phyloP scores from a whole-genome alignment of 2,329 filamentous ascomycete species.

The Periglandula ipomoeae region DNA sequence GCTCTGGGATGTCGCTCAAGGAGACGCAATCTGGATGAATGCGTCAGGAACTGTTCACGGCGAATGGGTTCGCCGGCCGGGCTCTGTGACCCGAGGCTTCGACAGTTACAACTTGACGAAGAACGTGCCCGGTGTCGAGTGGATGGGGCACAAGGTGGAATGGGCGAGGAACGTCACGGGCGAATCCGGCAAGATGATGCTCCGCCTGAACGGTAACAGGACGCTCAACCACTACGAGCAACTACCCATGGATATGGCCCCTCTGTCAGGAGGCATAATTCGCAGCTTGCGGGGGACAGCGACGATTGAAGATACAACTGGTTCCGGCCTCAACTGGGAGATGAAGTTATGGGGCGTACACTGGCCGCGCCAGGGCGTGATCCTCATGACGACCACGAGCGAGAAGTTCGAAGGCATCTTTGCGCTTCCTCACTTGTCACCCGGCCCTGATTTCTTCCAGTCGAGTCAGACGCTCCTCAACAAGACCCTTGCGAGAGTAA shows the following conservation, averaged over 20 bases:
- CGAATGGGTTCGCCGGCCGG: conserved; percentile 58
- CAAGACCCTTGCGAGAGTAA: conserved; percentile 56
- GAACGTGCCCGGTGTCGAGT: conserved; percentile 56
- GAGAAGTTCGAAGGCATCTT: conserved; percentile 93
- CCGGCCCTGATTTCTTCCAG: conserved; percentile 46
- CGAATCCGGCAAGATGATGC: conserved; percentile 54
- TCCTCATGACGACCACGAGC: conserved; percentile 80
- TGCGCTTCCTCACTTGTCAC: conserved; percentile 72
- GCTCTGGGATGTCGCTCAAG: conserved; percentile 28
- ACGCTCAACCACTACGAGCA: conserved; percentile 37
- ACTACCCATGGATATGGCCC: conserved; percentile 21
- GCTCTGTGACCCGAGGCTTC: conserved; percentile 35
- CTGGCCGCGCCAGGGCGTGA: conserved; percentile 69
- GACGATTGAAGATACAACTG: conserved; percentile 62
- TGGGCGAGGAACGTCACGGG: conserved; percentile 81
- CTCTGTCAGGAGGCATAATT: conserved; percentile 41
- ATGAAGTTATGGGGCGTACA: conserved; percentile 77
- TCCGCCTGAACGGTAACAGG: conserved; percentile 53
- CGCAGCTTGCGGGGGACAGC: conserved; percentile 63
- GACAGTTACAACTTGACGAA: conserved; percentile 54
- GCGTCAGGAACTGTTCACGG: conserved; percentile 68
- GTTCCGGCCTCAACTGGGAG: conserved; percentile 63
- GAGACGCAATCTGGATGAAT: conserved; percentile 59
- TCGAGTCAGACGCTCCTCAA: conserved; percentile 60
- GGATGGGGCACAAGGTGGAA: conserved; percentile 45